Evolutionary conservation across 306 rosid genomes (phyloP).

Genomic region (Pachyrhizus erosus): DNA sequence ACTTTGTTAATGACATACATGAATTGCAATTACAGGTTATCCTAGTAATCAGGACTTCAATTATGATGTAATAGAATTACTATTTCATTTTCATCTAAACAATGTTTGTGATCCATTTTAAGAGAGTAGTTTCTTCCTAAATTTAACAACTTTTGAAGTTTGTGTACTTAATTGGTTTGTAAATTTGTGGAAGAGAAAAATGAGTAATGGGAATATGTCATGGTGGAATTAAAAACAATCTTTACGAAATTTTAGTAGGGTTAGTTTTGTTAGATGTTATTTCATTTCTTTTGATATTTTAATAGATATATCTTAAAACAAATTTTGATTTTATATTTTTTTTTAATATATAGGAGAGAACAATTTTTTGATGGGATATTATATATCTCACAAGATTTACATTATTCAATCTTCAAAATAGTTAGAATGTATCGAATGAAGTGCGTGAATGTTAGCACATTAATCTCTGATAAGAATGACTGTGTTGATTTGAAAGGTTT

Average conservation of each 20-base stretch:
- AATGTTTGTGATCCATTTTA: conserved; percentile 75
- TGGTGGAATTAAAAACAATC: conserved; percentile 82
- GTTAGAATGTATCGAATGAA: conserved; percentile 85
- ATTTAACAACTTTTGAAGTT: conserved; percentile 66
- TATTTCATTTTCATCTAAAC: conserved; percentile 68
- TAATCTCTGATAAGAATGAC: conserved; percentile 73
- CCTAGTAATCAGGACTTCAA: conserved; percentile 59
- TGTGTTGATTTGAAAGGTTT: conserved; percentile 58
- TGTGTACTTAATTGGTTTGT: conserved; percentile 82
- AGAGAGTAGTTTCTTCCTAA: conserved; percentile 59
- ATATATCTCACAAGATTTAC: conserved; percentile 69
- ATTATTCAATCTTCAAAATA: conserved; percentile 81
- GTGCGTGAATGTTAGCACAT: conserved; percentile 58
- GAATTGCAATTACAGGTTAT: not conserved
- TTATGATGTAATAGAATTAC: conserved; percentile 55
- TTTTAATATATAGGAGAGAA: conserved; percentile 61
- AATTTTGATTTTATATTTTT: not conserved
- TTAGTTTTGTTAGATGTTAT: conserved; percentile 26
- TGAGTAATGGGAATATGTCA: conserved; percentile 80
- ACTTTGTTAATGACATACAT: not conserved
- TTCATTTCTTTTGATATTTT: not conserved
- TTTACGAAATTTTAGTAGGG: conserved; percentile 78
- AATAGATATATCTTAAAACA: not conserved
- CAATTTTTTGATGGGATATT: conserved; percentile 67
- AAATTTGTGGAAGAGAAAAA: conserved; percentile 66